A percentile compares a stretch with the other conserved stretches of the same genome.
phyloP scores from a whole-genome alignment of 768 basidiomycete species.

The Termitomyces sp. region DNA sequence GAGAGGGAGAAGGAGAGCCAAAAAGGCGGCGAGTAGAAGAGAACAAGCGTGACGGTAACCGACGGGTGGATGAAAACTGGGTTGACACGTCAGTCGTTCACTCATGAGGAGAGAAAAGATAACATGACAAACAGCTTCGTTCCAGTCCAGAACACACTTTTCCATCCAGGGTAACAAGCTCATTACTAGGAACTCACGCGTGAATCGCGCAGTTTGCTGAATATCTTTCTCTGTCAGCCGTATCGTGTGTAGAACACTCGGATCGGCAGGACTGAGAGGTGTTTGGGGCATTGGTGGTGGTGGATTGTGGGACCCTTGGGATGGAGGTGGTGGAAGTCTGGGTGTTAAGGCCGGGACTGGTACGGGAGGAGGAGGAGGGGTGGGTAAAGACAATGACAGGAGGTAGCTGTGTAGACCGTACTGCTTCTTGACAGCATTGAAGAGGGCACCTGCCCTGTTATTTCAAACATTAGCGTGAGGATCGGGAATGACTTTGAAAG shows the following conservation, averaged over 20 bases:
- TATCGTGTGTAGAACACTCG: slow-evolving; percentile 37
- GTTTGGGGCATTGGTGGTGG: slow-evolving; percentile 11
- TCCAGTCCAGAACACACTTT: slow-evolving; percentile 89
- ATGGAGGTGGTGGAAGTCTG: slow-evolving; percentile 55
- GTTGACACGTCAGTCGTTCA: slow-evolving; percentile 6
- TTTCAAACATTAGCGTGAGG: neutral
- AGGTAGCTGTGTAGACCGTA: slow-evolving; percentile 77
- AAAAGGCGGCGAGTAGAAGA: slow-evolving; percentile 83
- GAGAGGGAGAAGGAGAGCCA: slow-evolving; percentile 54
- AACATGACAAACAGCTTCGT: slow-evolving; percentile 58
- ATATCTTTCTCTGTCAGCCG: slow-evolving; percentile 70
- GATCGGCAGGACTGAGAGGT: slow-evolving; percentile 20
- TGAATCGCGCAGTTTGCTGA: slow-evolving; percentile 68
- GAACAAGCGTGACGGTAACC: slow-evolving; percentile 82
- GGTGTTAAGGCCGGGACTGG: slow-evolving; percentile 64
- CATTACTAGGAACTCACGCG: slow-evolving; percentile 86
- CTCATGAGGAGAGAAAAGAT: neutral
- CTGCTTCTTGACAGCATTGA: slow-evolving; percentile 87
- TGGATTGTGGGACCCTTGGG: slow-evolving; percentile 26
- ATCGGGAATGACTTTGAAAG: slow-evolving; percentile 2
- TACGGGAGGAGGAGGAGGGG: slow-evolving; percentile 61
- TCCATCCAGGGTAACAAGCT: slow-evolving; percentile 97
- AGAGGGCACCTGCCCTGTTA: slow-evolving; percentile 67
- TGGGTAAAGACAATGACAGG: slow-evolving; percentile 58
- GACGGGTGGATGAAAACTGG: slow-evolving; percentile 69